Percentiles rank a stretch among this genome's conserved stretches.
Evolutionary conservation across 257 asterid species (phyloP).

Genomic region (Nicotiana sylvestris): DNA sequence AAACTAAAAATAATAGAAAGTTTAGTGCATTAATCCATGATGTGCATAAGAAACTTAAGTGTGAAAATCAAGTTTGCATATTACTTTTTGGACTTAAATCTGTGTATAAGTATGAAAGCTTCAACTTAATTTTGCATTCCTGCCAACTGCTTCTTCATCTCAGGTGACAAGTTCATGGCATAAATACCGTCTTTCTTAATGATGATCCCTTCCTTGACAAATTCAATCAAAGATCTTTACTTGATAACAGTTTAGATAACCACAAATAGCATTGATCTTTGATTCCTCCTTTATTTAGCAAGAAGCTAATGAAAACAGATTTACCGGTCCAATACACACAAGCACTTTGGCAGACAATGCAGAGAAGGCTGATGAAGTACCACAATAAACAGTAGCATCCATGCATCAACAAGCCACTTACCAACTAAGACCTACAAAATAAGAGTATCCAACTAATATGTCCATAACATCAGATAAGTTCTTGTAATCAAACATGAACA

Average conservation of each 20-base stretch:
- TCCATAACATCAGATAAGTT: not conserved
- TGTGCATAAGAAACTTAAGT: not conserved
- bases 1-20: not conserved
- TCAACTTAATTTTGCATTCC: not conserved
- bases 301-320: not conserved
- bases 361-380: not conserved
- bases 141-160: not conserved
- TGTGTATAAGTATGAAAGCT: not conserved
- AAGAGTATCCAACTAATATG: not conserved
- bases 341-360: not conserved
- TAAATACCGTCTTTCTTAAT: not conserved
- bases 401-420: not conserved
- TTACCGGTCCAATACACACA: not conserved
- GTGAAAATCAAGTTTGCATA: not conserved
- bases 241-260: not conserved
- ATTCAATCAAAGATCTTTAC: not conserved
- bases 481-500: not conserved
- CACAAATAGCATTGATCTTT: not conserved
- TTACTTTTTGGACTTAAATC: not conserved
- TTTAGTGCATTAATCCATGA: not conserved
- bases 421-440: slow-evolving; percentile 1
- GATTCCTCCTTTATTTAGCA: not conserved
- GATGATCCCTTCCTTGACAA: not conserved
- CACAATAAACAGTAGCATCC: not conserved
- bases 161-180: not conserved